phyloP scores from a whole-genome alignment of 1,284 basidiomycete species.

The Cerrena zonata region DNA sequence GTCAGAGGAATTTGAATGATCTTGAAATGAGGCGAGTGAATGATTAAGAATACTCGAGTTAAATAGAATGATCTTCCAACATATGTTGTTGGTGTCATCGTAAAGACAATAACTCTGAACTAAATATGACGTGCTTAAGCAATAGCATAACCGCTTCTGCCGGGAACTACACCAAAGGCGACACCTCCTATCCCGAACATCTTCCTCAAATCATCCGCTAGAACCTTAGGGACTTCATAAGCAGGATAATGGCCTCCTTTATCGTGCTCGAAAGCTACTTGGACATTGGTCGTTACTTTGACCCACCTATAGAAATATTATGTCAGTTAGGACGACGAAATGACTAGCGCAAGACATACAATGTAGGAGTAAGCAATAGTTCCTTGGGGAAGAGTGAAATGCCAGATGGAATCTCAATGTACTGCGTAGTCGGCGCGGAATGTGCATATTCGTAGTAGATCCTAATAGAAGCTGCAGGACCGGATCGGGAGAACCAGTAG shows the following conservation, averaged over 20 bases:
- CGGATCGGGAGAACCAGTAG: conserved; percentile 35
- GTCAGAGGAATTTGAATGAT: too few species aligned
- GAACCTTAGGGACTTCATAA: conserved; percentile 21
- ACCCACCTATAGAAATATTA: conserved; percentile 16
- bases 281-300: conserved; percentile 21
- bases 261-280: conserved; percentile 23
- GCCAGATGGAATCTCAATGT: background rate
- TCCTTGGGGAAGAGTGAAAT: conserved; percentile 5
- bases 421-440: background rate
- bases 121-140: too few species aligned
- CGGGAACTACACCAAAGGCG: conserved; percentile 11
- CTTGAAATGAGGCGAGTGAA: too few species aligned
- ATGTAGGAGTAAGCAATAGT: background rate
- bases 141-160: conserved; percentile 24
- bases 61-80: too few species aligned
- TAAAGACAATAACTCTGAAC: too few species aligned
- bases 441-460: conserved; percentile 33
- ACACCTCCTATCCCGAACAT: conserved; percentile 18
- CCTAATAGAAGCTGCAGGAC: conserved; percentile 33
- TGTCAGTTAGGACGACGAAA: background rate
- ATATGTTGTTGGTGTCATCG: too few species aligned
- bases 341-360: background rate
- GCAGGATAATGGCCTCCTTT: conserved; percentile 30
- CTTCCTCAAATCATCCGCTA: conserved; percentile 25
- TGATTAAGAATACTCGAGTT: too few species aligned